Evolutionary conservation across 2,329 filamentous ascomycete genomes (phyloP), one percentile per base, ranked within the genome.

Genomic region (Rutstroemia sp.): DNA sequence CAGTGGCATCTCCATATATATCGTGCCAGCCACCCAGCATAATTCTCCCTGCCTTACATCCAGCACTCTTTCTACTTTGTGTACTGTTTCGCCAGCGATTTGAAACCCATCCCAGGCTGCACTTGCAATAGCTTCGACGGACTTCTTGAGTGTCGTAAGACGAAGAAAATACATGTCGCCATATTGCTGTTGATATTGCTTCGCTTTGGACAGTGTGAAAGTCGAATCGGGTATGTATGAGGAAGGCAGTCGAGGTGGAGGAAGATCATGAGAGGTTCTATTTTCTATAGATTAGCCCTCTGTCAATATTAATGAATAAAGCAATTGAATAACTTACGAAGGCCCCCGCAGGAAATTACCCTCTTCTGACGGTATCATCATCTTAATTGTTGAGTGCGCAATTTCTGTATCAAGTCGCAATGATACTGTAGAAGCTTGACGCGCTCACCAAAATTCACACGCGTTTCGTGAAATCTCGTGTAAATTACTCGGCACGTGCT

Each of bases 131-230:
- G 81, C 73, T 65, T 95, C 89, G 0, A 95, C 88, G 0, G 82
- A 80, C 9, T 91, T 88, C 73, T 92, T 96, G 70, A 99, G 82
- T 72, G 88, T 88, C 39, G 90, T 84, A 23, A 99, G 80, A 12
- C 94, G 88, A 65, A 96, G 71, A 70, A 96, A 99, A 78, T 99
- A 99, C 83, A 97, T 92, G 72, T 99, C 94, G 61, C 88, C 90
- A 80, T 89, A 99, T 74, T 99, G 94, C 71, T 97, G 94, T 71
- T 92, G 79, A 71, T 97, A 99, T 54, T 91, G 87, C 60, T 80
- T 80, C 58, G 80, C 75, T 66, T 80, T 86, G 23, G 88, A 80
- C 9, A 97, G 81, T 49, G 76, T 75, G 71, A 91, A 97, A 7
- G 85, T 87, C 54, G 83, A 75, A 27, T 95, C 78, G 0, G 92